These are phyloP conservation scores for Fusarium albidum DNA, from an alignment of 2,329 filamentous ascomycete genomes.

Conservation along the genomic window DNA sequence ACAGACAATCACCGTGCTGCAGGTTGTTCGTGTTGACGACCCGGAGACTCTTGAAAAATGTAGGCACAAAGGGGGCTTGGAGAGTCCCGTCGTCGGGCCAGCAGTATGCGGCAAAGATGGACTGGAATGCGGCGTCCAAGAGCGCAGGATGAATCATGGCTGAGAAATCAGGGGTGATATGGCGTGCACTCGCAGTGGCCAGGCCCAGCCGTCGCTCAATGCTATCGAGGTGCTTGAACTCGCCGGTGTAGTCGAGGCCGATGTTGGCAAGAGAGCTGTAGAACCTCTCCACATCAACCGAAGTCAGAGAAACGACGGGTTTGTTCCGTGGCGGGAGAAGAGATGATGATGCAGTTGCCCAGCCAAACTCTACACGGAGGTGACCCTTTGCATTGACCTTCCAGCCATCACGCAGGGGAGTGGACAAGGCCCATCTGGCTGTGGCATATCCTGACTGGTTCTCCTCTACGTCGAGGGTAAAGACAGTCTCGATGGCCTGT, in stretches of 20 bases:
- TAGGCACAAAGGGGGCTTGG: slow-evolving; percentile 41
- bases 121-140: slow-evolving; percentile 48
- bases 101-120: slow-evolving; percentile 43
- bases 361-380: background rate
- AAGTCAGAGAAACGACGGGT: background rate
- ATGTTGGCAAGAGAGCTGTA: background rate
- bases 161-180: background rate
- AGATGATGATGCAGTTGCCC: background rate
- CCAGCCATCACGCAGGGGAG: background rate
- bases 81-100: slow-evolving; percentile 46
- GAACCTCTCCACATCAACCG: background rate
- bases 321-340: background rate
- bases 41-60: slow-evolving; percentile 5
- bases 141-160: slow-evolving; percentile 43
- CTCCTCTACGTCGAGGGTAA: background rate
- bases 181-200: background rate
- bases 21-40: slow-evolving; percentile 6
- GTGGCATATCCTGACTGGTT: background rate
- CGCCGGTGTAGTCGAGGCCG: background rate
- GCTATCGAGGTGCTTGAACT: background rate
- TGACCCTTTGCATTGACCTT: background rate
- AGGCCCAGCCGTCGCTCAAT: slow-evolving; percentile 22
- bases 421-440: background rate
- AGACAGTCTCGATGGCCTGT: background rate
- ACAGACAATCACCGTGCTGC: background rate